phyloP scores from a whole-genome alignment of 2,329 filamentous ascomycete species.

The Microcera coccophila region DNA sequence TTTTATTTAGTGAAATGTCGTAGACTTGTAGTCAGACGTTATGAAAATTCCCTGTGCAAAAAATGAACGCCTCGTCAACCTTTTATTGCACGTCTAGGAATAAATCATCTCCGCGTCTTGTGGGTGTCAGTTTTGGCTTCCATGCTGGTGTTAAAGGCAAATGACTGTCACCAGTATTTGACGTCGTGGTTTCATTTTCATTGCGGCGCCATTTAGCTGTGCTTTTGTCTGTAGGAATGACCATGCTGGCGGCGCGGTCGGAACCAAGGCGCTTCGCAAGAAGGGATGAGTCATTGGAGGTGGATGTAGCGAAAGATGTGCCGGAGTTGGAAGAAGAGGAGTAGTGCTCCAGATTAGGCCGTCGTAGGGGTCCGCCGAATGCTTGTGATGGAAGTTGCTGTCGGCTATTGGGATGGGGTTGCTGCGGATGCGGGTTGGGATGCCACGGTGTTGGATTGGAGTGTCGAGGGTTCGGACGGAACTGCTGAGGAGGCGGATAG shows the following conservation, averaged over 20 bases:
- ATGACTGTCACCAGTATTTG: not conserved
- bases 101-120: constrained; percentile 61
- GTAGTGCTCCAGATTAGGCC: constrained; percentile 8
- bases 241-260: constrained; percentile 46
- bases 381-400: constrained; percentile 15
- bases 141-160: constrained; percentile 24
- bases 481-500: constrained; percentile 11
- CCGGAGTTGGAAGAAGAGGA: not conserved
- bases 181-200: not conserved
- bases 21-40: constrained; percentile 2
- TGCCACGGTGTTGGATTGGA: constrained; percentile 11
- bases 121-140: constrained; percentile 62
- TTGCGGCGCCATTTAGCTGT: constrained; percentile 15
- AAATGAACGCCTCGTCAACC: constrained; percentile 2
- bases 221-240: constrained; percentile 26
- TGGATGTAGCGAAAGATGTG: constrained; percentile 24
- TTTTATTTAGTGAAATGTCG: constrained; percentile 9
- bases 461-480: constrained; percentile 15
- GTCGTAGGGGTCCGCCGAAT: constrained; percentile 8
- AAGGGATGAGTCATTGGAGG: constrained; percentile 39
- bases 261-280: constrained; percentile 51
- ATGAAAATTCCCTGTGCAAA: constrained; percentile 9
- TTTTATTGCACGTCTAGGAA: constrained; percentile 52
- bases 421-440: constrained; percentile 10
- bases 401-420: constrained; percentile 1